Evolutionary conservation across 768 basidiomycete species (phyloP), one percentile per base, ranked within the genome.

Genomic region (Dacryopinax primogenitus): DNA sequence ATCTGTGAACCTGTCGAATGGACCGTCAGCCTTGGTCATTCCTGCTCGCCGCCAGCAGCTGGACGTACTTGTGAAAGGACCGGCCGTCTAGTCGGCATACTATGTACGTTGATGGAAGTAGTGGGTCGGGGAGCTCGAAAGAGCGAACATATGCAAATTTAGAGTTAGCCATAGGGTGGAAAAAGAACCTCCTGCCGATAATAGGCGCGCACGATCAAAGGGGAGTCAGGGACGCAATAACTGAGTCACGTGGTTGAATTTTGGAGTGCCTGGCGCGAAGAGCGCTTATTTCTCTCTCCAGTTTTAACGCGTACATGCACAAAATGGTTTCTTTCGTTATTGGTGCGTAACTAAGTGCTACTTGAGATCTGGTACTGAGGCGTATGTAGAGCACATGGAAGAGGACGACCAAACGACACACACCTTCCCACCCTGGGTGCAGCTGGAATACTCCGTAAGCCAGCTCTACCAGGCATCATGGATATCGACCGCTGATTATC

Each of bases 1-100:
- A 15, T 90, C 88, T 0, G 93, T 88, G 72, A 99, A 92, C 61
- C 92, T 95, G 63, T 23, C 23, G 15, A 28, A 32, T 23, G 18
- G 4, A n/a, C n/a, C n/a, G n/a, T 58, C 13, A 11, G 11, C 51
- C 9, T 30, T 47, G 30, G 51, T 58, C 51, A 58, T 6, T 30
- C 13, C 15, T 23, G 64, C 62, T 58, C n/a, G 26, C 2, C 21
- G 23, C 15, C 28, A 36, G 34, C 32, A 63, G 35, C 21, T 33
- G 28, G 64, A 70, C 79, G 64, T 67, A 94, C 93, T 87, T 84
- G 76, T 97, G 94, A 72, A 99, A 99, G 0, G 87, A 84, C 70
- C 92, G 90, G 0, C 96, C 96, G 72, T 99, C 96, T 18, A 99
- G 73, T 0, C 96, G 85, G 63, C 92, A 81, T 26, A 98, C 78